Base-by-base conservation (phyloP, 2,329 filamentous ascomycete genomes). In the Arthrinium puccinioides region DNA sequence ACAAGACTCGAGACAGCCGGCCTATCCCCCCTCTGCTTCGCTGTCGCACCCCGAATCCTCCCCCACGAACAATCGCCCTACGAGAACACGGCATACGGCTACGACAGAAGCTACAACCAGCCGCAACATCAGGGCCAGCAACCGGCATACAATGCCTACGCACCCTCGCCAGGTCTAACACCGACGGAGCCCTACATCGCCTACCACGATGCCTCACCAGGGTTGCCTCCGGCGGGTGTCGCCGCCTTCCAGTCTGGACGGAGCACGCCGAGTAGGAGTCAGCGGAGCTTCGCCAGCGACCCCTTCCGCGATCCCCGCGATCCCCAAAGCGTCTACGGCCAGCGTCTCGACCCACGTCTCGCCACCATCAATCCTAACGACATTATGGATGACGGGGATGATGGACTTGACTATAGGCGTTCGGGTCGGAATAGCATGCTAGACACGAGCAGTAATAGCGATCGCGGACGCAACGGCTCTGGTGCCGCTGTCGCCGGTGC, bases 341-440 rank as follows among this genome's bases (percentile, higher is more conserved):
- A 60, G 59, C 26, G 62, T 54, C 60, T 70, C 61, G 70, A 71
- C 41, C 61, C 70, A 18, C 58, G 64, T 8, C 60, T 80, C 4
- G 74, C 74, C 26, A 64, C 75, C 2, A 73, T 92, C 41, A 81
- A 95, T 55, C 87, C 88, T 3, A 78, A 84, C 51, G 79, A 82
- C 11, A 89, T 95, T 45, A 76, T 75, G 16, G 89, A 95, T 56
- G 89, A 96, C 53, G 87, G 86, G 20, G 89, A 95, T 52, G 89
- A 94, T 55, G 87, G 84, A 2, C 71, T 92, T 36, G 70, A 74
- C 5, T 80, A 74, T 48, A 63, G 59, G 35, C 61, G 57, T 54
- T 51, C 61, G 57, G 50, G 69, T 56, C 70, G 74, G 42, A 72
- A 68, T 45, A 79, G 82, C 24, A 73, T 82, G 56, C 60, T 82